Base-by-base conservation (phyloP, 1,139 yeast genomes). In the Nadsonia starkeyi-henricii region DNA sequence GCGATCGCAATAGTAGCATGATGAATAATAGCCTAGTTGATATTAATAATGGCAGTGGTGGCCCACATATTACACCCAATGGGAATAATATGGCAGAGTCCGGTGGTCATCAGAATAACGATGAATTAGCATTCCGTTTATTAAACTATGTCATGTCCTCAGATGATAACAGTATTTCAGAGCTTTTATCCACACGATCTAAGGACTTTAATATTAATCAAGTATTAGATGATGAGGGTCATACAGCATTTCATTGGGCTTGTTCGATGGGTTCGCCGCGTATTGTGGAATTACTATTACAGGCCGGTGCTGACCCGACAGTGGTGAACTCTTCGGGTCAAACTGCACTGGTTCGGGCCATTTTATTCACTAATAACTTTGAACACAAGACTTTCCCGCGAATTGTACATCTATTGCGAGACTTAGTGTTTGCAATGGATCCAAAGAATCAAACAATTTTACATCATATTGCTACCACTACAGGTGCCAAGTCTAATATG, bases 181-280 rank as follows among this genome's bases (percentile, higher is more conserved):
- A 76, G 45, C 81, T 81, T 54, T 66, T 89, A 42, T 72, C 77
- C 48, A 74, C 78, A 53, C 89, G 94, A 1, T 95, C 96, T 0
- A 69, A 72, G 20, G 86, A 85, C 56, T 83, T 86, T 58, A 81
- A 86, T 58, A 79, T 88, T 54, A 85, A 89, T 65, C 89, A 79
- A 54, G 78, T 89, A 4, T 85, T 91, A 44, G 98, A 91, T 60
- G 94, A 85, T 56, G 97, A 91, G 64, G 96, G 96, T 0, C 96
- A 91, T 58, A 85, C 96, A 0, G 88, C 96, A 0, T 74, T 91
- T 55, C 97, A 91, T 63, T 91, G 98, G 98, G 96, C 97, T 0
- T 79, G 95, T 12, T 88, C 97, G 0, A 82, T 91, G 72, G 96
- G 96, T 8, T 81, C 84, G 56, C 67, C 79, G 48, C 77, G 77